Conservation (phyloP, 495 filamentous ascomycete genomes). For the Ramalina peruviana region DNA sequence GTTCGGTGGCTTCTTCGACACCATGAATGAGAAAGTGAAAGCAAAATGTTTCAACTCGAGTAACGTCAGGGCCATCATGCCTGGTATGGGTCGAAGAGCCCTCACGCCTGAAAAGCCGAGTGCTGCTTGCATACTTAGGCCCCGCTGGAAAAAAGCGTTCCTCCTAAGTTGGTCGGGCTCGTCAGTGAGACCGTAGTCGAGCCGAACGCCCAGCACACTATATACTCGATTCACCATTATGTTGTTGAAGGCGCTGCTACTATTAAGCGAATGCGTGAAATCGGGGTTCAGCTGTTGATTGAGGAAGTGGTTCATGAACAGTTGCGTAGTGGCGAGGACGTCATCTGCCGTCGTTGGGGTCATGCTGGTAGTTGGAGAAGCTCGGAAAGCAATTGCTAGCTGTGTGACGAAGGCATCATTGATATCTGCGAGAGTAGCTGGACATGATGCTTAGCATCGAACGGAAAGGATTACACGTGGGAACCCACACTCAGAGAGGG, state of each 20-base stretch:
- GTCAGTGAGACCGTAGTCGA: conserved; percentile 54
- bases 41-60: conserved; percentile 59
- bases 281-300: conserved; percentile 22
- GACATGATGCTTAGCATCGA: not conserved
- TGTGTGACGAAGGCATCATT: conserved; percentile 43
- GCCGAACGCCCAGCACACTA: conserved; percentile 47
- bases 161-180: conserved; percentile 58
- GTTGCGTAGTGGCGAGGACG: conserved; percentile 48
- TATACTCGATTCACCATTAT: conserved; percentile 52
- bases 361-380: conserved; percentile 7
- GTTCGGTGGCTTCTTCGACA: conserved; percentile 25
- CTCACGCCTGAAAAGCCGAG: conserved; percentile 50
- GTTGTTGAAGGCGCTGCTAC: conserved; percentile 23
- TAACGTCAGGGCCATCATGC: conserved; percentile 59
- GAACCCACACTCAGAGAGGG: not conserved
- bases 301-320: conserved; percentile 35
- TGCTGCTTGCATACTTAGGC: conserved; percentile 54
- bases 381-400: conserved; percentile 41
- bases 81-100: conserved; percentile 42
- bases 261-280: not conserved
- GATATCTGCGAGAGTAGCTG: conserved; percentile 17
- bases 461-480: conserved; percentile 18
- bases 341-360: conserved; percentile 50
- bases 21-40: conserved; percentile 49
- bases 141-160: conserved; percentile 51